phyloP scores from a whole-genome alignment of 2,329 filamentous ascomycete genomes.

The Graphilbum ipis-grandicollis region DNA sequence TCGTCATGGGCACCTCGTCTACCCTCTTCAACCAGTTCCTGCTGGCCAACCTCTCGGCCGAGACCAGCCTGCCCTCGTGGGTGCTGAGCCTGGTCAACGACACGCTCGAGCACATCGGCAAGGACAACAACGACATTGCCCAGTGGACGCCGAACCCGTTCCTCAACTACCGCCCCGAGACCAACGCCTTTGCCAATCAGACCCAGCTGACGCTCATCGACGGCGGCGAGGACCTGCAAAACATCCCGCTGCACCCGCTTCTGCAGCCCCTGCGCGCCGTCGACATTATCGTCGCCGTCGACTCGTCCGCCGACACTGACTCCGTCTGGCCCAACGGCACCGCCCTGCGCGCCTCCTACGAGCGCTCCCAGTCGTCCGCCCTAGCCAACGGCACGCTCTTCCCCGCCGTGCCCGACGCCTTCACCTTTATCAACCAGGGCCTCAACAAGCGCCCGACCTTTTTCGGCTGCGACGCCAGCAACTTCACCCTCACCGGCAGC shows the following conservation, averaged over 20 bases:
- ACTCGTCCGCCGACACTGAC: conserved; percentile 44
- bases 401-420: conserved; percentile 36
- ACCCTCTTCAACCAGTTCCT: conserved; percentile 72
- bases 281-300: conserved; percentile 47
- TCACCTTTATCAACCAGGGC: conserved; percentile 38
- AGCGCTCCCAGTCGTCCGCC: conserved; percentile 27
- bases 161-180: conserved; percentile 27
- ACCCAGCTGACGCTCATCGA: conserved; percentile 27
- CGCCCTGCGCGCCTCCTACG: conserved; percentile 38
- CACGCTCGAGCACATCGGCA: conserved; percentile 37
- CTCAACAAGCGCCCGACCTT: conserved; percentile 44
- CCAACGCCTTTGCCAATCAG: conserved; percentile 18
- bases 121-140: conserved; percentile 29
- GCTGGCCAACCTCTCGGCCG: conserved; percentile 37
- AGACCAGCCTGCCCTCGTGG: conserved; percentile 24
- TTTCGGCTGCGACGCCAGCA: conserved; percentile 37
- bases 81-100: conserved; percentile 31
- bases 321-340: conserved; percentile 43
- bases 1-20: conserved; percentile 70
- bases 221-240: conserved; percentile 30
- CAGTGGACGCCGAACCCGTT: conserved; percentile 44
- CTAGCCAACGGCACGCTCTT: conserved; percentile 38
- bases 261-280: conserved; percentile 31
- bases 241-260: conserved; percentile 33
- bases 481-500: conserved; percentile 12